A percentile compares a stretch with the other conserved stretches of the same genome.
These are phyloP conservation scores for Cladosporium colombiae DNA, from an alignment of 2,329 filamentous ascomycete species.

Conservation along the genomic window DNA sequence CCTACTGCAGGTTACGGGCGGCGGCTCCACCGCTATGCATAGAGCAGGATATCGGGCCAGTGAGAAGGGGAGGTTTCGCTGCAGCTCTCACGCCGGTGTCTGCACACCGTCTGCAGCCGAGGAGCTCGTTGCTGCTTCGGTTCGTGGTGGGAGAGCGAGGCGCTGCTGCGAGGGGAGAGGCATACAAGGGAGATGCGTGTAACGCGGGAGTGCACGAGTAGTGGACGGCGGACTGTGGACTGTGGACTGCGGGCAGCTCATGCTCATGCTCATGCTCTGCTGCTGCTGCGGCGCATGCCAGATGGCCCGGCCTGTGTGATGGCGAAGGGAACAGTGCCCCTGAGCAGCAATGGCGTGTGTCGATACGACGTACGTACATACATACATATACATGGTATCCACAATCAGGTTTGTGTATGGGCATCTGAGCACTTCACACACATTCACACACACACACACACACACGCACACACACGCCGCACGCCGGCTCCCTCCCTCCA, in stretches of 20 bases:
- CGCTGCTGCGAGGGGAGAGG: background rate
- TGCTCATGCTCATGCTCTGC: background rate
- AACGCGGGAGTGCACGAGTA: slow-evolving; percentile 5
- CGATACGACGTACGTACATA: background rate
- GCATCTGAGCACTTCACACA: background rate
- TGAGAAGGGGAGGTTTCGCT: background rate
- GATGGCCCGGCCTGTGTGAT: background rate
- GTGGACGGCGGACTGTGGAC: too few relatives aligned
- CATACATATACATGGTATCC: background rate
- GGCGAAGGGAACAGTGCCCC: background rate
- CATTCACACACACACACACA: background rate
- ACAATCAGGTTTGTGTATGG: background rate
- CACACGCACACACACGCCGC: background rate
- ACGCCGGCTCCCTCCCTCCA: background rate
- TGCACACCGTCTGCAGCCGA: slow-evolving; percentile 9
- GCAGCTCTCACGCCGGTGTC: slow-evolving; percentile 12
- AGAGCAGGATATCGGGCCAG: slow-evolving; percentile 1
- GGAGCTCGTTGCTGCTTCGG: background rate
- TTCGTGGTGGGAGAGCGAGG: background rate
- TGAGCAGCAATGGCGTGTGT: background rate
- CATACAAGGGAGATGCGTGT: slow-evolving; percentile 1
- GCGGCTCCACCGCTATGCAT: slow-evolving; percentile 2
- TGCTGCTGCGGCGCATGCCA: background rate
- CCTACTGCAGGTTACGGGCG: slow-evolving; percentile 9
- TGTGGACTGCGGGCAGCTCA: background rate